Conservation (phyloP, 306 rosid species). For the Oemleria cerasiformis region DNA sequence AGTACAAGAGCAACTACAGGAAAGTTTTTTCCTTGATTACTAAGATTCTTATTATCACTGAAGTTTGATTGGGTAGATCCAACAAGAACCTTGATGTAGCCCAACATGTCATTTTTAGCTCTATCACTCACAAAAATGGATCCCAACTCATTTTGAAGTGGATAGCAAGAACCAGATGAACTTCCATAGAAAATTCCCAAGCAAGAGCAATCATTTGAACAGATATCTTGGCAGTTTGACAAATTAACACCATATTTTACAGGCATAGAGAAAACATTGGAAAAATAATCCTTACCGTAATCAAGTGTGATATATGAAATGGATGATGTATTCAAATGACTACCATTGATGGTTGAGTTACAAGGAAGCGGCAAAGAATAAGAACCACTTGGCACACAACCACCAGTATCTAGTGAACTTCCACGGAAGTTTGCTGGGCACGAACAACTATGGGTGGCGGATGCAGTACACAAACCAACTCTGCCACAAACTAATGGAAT, state of each 20-base stretch:
- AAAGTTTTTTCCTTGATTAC: constrained; percentile 29
- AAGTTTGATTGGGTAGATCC: constrained; percentile 13
- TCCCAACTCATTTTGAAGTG: constrained; percentile 58
- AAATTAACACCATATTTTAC: constrained; percentile 37
- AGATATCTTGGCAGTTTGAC: constrained; percentile 54
- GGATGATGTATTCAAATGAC: constrained; percentile 38
- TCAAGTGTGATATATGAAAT: constrained; percentile 61
- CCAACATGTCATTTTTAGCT: constrained; percentile 33
- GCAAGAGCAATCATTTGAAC: constrained; percentile 78
- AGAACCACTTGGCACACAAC: constrained; percentile 64
- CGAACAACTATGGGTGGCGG: constrained; percentile 55
- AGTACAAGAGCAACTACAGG: constrained; percentile 62
- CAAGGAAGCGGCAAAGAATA: constrained; percentile 55
- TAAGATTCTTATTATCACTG: neutral
- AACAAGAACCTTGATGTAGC: constrained; percentile 52
- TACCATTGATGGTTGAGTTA: constrained; percentile 24
- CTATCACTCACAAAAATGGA: constrained; percentile 42
- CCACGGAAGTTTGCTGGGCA: constrained; percentile 62
- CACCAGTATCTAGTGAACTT: constrained; percentile 36
- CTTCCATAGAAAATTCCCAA: constrained; percentile 59
- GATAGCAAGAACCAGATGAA: constrained; percentile 65
- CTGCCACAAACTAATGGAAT: constrained; percentile 69
- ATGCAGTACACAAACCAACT: constrained; percentile 55
- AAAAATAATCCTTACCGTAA: constrained; percentile 48
- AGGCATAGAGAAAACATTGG: constrained; percentile 45